Percentiles rank a stretch among this genome's conserved stretches.
Evolutionary conservation across 1,284 basidiomycete genomes (phyloP).

Genomic region (Hymenochaete sp.): DNA sequence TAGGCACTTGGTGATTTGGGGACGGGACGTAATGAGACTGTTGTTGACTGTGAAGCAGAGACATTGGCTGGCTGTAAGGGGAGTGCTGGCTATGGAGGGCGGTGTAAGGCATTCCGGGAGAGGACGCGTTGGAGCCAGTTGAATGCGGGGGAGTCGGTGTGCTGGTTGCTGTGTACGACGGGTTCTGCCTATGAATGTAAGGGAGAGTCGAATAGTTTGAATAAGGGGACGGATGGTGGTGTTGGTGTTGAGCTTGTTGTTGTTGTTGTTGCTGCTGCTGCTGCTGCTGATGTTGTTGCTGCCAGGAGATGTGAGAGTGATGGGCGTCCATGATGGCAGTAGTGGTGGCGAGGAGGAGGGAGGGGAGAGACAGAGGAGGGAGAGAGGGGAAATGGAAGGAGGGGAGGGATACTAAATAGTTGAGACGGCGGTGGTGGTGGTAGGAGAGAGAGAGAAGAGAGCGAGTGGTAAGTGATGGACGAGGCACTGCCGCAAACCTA

Average conservation of each 20-base stretch:
- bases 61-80: constrained; percentile 20
- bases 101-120: constrained; percentile 14
- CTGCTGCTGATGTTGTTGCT: no score
- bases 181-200: constrained; percentile 8
- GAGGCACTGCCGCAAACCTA: no score
- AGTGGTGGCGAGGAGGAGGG: not conserved
- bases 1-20: no score
- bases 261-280: constrained; percentile 5
- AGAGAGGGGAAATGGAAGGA: constrained; percentile 2
- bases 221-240: constrained; percentile 10
- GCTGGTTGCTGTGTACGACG: constrained; percentile 2
- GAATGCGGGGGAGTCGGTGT: constrained; percentile 8
- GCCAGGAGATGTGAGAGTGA: no score
- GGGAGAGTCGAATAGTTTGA: no score
- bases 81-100: constrained; percentile 22
- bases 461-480: no score
- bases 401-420: constrained; percentile 1
- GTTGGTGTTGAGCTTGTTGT: constrained; percentile 4
- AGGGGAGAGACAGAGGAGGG: constrained; percentile 1
- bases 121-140: constrained; percentile 8
- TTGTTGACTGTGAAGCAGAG: no score
- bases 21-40: no score
- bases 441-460: not conserved
- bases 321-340: constrained; percentile 6
- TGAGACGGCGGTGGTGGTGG: not conserved